These are phyloP conservation scores for Quaeritorhiza haematococci DNA, from an alignment of 371 early-diverging fungal species.

Conservation along the genomic window DNA sequence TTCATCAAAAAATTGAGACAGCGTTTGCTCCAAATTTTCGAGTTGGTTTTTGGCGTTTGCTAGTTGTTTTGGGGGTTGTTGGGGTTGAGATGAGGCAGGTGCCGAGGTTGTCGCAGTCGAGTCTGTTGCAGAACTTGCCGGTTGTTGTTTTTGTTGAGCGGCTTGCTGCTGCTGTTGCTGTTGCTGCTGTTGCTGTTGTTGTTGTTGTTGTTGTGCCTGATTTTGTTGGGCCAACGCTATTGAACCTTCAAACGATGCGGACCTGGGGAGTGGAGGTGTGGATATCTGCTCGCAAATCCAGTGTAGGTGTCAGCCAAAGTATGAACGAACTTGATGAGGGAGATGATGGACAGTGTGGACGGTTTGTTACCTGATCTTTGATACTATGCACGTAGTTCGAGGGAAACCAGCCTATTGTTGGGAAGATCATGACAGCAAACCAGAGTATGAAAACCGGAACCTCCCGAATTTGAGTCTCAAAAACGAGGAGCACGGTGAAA, in stretches of 20 bases:
- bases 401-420: slow-evolving; percentile 80
- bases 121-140: not conserved
- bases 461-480: slow-evolving; percentile 46
- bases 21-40: slow-evolving; percentile 21
- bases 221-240: not conserved
- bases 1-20: slow-evolving; percentile 26
- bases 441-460: not conserved
- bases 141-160: slow-evolving; percentile 6
- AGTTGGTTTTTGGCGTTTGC: not conserved
- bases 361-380: slow-evolving; percentile 1
- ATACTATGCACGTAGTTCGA: slow-evolving; percentile 63
- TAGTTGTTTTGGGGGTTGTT: not conserved
- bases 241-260: not conserved
- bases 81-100: slow-evolving; percentile 8
- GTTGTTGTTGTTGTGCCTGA: slow-evolving; percentile 5
- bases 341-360: not conserved
- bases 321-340: not conserved
- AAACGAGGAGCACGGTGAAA: slow-evolving; percentile 28
- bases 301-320: slow-evolving; percentile 14
- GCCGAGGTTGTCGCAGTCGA: slow-evolving; percentile 10
- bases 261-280: slow-evolving; percentile 4
- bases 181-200: slow-evolving; percentile 11
- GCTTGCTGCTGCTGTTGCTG: slow-evolving; percentile 10
- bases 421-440: slow-evolving; percentile 2
- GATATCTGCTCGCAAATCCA: not conserved